Conservation (phyloP, 2,329 filamentous ascomycete genomes). For the Epichloe uncinata region DNA sequence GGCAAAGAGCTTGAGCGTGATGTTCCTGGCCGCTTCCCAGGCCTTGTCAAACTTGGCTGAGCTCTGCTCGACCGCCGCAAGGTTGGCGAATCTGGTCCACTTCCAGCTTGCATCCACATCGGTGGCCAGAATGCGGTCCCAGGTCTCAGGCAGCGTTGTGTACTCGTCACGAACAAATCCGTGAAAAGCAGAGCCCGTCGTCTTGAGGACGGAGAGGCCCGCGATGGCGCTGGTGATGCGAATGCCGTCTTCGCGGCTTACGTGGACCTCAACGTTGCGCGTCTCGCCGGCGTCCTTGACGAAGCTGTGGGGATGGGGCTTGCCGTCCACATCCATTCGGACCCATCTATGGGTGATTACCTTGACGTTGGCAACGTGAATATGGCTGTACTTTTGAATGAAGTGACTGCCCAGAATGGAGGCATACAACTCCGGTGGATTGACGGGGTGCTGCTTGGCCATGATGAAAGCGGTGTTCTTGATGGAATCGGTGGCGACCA, state of each 20-base stretch:
- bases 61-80: slow-evolving; percentile 53
- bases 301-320: slow-evolving; percentile 92
- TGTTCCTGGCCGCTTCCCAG: slow-evolving; percentile 62
- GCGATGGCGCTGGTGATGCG: slow-evolving; percentile 64
- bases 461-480: slow-evolving; percentile 96
- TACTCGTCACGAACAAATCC: slow-evolving; percentile 88
- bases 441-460: slow-evolving; percentile 85
- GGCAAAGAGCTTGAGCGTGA: slow-evolving; percentile 83
- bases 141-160: slow-evolving; percentile 79
- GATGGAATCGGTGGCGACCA: slow-evolving; percentile 94
- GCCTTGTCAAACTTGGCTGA: slow-evolving; percentile 62
- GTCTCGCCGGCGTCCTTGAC: slow-evolving; percentile 80
- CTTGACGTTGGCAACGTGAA: slow-evolving; percentile 69
- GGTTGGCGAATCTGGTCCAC: slow-evolving; percentile 58
- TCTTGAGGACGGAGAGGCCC: slow-evolving; percentile 83
- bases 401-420: slow-evolving; percentile 80
- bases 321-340: slow-evolving; percentile 73
- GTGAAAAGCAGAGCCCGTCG: slow-evolving; percentile 91
- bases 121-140: slow-evolving; percentile 91
- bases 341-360: slow-evolving; percentile 84
- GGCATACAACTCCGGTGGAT: slow-evolving; percentile 84
- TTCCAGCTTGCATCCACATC: slow-evolving; percentile 80
- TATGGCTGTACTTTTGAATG: slow-evolving; percentile 75
- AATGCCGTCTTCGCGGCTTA: slow-evolving; percentile 56
- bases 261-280: slow-evolving; percentile 63